Evolutionary conservation across 768 basidiomycete genomes (phyloP).

Genomic region (Rhizopogon vulgaris): DNA sequence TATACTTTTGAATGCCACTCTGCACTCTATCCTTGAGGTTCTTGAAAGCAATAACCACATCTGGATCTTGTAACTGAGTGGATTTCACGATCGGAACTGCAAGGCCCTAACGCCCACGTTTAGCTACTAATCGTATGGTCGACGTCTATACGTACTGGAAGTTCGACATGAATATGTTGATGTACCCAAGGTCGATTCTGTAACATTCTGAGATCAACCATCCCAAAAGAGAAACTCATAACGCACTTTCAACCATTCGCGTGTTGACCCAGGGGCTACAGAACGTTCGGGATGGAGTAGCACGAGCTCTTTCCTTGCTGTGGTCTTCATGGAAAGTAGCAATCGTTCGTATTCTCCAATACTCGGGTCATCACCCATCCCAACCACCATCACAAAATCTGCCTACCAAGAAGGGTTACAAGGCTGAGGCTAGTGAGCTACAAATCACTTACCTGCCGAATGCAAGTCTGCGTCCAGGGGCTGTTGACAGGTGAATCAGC

Average conservation of each 20-base stretch:
- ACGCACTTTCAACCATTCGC: conserved; percentile 89
- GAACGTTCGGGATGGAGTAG: conserved; percentile 88
- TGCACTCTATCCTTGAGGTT: conserved; percentile 92
- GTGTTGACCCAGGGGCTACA: conserved; percentile 84
- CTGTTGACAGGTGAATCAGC: conserved; percentile 93
- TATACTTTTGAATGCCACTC: conserved; percentile 82
- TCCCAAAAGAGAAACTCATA: background rate
- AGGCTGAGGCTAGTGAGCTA: background rate
- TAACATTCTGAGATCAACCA: conserved; percentile 4
- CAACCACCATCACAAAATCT: conserved; percentile 90
- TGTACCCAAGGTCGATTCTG: conserved; percentile 95
- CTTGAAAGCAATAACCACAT: conserved; percentile 83
- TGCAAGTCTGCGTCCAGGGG: conserved; percentile 98
- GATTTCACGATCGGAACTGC: conserved; percentile 60
- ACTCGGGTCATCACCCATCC: conserved; percentile 87
- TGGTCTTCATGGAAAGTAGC: conserved; percentile 92
- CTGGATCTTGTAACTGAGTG: conserved; percentile 68
- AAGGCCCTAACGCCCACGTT: conserved; percentile 48
- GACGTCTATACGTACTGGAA: conserved; percentile 47
- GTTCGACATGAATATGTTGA: conserved; percentile 92
- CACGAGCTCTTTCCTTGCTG: conserved; percentile 95
- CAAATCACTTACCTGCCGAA: conserved; percentile 69
- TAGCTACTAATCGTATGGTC: background rate
- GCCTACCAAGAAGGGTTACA: conserved; percentile 40
- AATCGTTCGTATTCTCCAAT: conserved; percentile 94